Base-by-base conservation (phyloP, 176 grass and related monocot species). In the Oropetium thomaeum region DNA sequence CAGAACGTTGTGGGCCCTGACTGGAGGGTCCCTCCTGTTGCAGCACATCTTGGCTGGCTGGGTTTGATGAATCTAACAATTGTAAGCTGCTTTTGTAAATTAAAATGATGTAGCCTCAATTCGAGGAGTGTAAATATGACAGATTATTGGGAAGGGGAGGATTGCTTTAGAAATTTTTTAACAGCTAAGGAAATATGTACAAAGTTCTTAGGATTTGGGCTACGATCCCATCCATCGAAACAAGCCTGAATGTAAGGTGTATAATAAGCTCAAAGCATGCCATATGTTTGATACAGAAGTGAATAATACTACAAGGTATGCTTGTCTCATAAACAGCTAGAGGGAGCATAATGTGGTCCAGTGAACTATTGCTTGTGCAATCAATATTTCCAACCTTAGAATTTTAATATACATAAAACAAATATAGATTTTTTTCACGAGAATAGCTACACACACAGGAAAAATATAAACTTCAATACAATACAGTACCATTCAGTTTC, bases 91-190 rank as follows among this genome's bases (percentile, higher is more conserved):
- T 0, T 74, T 27, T 86, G 35, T 81, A 75, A 29, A 82, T 71
- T 82, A 17, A 42, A 73, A 33, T 67, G 1, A 13, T 67, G 19
- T 33, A 19, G 19, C 14, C 67, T 73, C 11, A 34, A 0, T 44
- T 41, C 49, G 33, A 83, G 62, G 52, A 34, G 43, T 83, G 80
- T 79, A 62, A 74, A 87, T 83, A 82, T 22, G 38, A 45, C 48
- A 73, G 60, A 48, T 66, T 76, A 51, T 61, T 49, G 33, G 8
- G 13, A 32, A 30, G 19, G 31, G 17, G 12, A 4, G 29, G n/a
- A 12, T 35, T 49, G 31, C 1, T 53, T 16, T 53, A 65, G 11
- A 22, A 77, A n/a, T 43, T 41, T 74, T 28, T 59, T n/a, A n/a
- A 42, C 1, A 11, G 19, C 38, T 54, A n/a, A 9, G 26, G 44